phyloP scores from a whole-genome alignment of 164 flowering plant species.

The Echeveria elegans region DNA sequence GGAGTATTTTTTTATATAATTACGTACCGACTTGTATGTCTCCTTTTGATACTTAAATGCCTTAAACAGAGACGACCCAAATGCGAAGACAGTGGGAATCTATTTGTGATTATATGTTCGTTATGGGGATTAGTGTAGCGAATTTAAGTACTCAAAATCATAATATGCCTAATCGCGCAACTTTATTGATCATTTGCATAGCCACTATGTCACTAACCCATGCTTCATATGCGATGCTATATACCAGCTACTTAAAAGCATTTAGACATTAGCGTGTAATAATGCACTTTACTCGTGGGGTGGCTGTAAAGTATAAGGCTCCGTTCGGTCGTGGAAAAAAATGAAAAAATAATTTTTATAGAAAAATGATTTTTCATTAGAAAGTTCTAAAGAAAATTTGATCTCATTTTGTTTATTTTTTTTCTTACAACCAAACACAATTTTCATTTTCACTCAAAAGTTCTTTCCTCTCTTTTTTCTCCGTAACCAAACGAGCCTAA shows the following conservation, averaged over 20 bases:
- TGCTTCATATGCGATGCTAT: neutral
- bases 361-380: no score
- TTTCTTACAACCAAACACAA: no score
- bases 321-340: no score
- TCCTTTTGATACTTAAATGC: slow-evolving; percentile 3
- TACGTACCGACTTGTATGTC: neutral
- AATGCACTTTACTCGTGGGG: neutral
- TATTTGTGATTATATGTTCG: neutral
- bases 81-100: neutral
- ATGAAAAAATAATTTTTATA: no score
- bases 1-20: neutral
- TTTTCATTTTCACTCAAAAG: no score
- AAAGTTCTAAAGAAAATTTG: no score
- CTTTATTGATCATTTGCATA: neutral
- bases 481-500: no score
- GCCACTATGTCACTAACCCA: neutral
- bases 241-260: neutral
- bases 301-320: no score
- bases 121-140: neutral
- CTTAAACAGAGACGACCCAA: slow-evolving; percentile 2
- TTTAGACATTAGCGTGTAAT: neutral
- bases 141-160: neutral
- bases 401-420: no score
- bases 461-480: no score
- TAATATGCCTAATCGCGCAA: neutral